Base-by-base conservation (phyloP, 2,329 filamentous ascomycete genomes). In the Aspergillaceae sp. region DNA sequence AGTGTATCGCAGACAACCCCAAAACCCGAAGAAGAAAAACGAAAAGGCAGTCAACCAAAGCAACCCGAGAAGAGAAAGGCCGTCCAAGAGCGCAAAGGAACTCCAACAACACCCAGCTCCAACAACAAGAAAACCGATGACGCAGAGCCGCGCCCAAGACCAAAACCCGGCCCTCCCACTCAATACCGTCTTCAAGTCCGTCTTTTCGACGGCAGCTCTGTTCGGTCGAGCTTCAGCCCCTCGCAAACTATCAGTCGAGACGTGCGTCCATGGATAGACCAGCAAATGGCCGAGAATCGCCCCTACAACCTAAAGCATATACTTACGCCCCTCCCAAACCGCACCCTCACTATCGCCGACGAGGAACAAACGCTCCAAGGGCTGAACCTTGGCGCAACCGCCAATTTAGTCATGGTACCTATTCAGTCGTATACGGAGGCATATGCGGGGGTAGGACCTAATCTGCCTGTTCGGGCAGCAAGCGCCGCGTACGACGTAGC, bases 291-390 rank as follows among this genome's bases (percentile, higher is more conserved):
- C 7, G 77, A 75, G 19, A 71, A 75, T 29, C 63, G 74, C 8
- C 86, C 88, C 0, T 97, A 89, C 65, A 84, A 77, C 8, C 90
- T 97, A 69, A 88, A 89, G 60, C 80, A 94, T 41, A 82, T 96
- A 33, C 74, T 94, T 2, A 83, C 86, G 0, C 90, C 90, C 0
- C 70, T 81, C 19, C 87, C 88, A 1, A 92, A 84, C 62, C 80
- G 79, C 51, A 80, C 77, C 7, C 82, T 97, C 48, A 83, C 84
- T 32, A 78, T 83, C 4, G 75, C 78, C 0, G 89, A 96, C 51
- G 91, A 96, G 65, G 75, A 74, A 33, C 73, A 82, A 52, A 74
- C 76, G 0, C 36, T 38, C 4, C 74, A 96, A 0, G 69, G 74
- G 9, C 74, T 95, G 5, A 86, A 82, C 1, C 73, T 95, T 0